Evolutionary conservation across 257 asterid genomes (phyloP), one percentile per base, ranked within the genome.

Genomic region (Lavandula angustifolia): DNA sequence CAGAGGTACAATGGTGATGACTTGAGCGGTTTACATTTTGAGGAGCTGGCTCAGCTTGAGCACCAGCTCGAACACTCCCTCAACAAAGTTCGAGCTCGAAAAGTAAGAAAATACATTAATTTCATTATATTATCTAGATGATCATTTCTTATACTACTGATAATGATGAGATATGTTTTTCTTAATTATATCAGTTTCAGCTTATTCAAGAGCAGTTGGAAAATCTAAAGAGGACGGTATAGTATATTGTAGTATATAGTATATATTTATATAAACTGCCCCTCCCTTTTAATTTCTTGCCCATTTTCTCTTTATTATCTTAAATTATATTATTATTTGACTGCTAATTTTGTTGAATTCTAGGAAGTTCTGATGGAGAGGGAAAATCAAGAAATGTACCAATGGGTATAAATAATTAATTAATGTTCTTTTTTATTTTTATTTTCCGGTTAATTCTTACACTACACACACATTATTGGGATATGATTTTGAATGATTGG

Each of bases 311-410:
- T 35, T 57, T 35, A 7, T 60, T 18, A 33, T 22, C 27, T 22
- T 22, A 22, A 22, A 22, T 22, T 22, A 22, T 22, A 22, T n/a
- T n/a, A n/a, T n/a, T 2, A 22, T 22, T 22, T 22, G 27, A 22
- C 27, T 22, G 27, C 27, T 22, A 22, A 22, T 22, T 2, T 22
- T 22, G 27, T 22, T 22, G 27, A 9, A 14, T 37, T 50, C 9
- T 53, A 89, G 97, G 97, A 83, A 71, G 72, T 64, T 38, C 42
- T 81, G 69, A 73, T 87, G 84, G 89, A 80, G 84, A 85, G 83
- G 77, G 95, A 89, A 60, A 87, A 89, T 66, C 87, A 89, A 74
- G 94, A 85, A 4, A 87, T 87, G 84, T 81, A 76, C 68, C 85
- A 80, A 3, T 89, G 94, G 95, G 96, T 89, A 79, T 44, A 9